phyloP scores from a whole-genome alignment of 2,329 filamentous ascomycete genomes.

The Plectosphaerella sp. region DNA sequence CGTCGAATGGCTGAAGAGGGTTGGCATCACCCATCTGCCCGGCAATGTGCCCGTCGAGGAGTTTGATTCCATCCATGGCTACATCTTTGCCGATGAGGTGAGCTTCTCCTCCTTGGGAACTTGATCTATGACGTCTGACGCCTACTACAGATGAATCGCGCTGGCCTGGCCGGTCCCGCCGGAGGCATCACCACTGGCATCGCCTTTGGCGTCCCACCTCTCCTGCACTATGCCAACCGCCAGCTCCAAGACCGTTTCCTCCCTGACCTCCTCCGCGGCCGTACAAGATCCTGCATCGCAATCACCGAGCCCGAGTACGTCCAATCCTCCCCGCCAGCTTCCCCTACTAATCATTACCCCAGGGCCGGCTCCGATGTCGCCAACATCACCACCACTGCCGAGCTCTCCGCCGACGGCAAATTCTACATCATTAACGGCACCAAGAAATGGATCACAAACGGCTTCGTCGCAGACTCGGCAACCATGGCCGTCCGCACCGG shows the following conservation, averaged over 20 bases:
- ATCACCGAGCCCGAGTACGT: slow-evolving; percentile 66
- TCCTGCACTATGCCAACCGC: slow-evolving; percentile 62
- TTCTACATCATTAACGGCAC: slow-evolving; percentile 68
- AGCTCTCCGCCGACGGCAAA: slow-evolving; percentile 57
- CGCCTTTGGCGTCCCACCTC: slow-evolving; percentile 67
- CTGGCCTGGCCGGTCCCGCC: slow-evolving; percentile 59
- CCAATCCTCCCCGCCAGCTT: background rate
- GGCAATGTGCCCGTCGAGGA: slow-evolving; percentile 66
- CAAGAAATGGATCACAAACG: slow-evolving; percentile 80
- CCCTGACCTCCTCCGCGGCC: slow-evolving; percentile 62
- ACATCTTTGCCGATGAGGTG: slow-evolving; percentile 62
- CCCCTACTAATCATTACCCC: background rate
- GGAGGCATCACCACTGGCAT: slow-evolving; percentile 67
- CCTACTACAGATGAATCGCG: slow-evolving; percentile 52
- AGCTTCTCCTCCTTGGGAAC: background rate
- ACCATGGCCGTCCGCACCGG: slow-evolving; percentile 73
- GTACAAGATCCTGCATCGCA: slow-evolving; percentile 67
- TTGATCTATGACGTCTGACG: background rate
- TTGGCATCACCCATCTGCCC: slow-evolving; percentile 63
- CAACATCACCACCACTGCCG: slow-evolving; percentile 65
- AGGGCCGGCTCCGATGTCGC: slow-evolving; percentile 68
- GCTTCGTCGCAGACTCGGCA: slow-evolving; percentile 55
- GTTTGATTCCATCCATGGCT: slow-evolving; percentile 66
- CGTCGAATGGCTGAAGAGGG: slow-evolving; percentile 59
- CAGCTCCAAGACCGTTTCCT: slow-evolving; percentile 62